Base-by-base conservation (phyloP, 176 grass and related monocot genomes). In the Oryza brachyantha region DNA sequence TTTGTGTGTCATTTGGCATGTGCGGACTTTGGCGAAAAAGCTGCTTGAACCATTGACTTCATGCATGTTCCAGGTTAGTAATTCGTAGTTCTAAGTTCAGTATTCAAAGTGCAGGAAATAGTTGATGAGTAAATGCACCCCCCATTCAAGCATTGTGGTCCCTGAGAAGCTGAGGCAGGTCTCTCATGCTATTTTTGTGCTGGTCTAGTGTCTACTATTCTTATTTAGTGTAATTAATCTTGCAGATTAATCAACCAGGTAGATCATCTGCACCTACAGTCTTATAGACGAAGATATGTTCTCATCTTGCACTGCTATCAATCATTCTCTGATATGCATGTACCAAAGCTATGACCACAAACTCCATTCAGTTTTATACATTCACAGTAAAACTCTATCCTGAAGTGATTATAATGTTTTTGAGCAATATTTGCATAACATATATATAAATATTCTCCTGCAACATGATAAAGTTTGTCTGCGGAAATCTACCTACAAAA, bases 31-130 rank as follows among this genome's bases (percentile, higher is more conserved):
- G n/a, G 14, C 62, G 78, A 59, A 19, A 67, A 21, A 55, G 71
- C 14, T 64, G 21, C 61, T 48, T 75, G 28, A 29, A 55, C 9
- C 25, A 29, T 69, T 74, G 61, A 37, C 28, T 25, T 68, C 39
- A 24, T 86, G 62, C 59, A 14, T 72, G 46, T 43, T 43, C 21
- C 70, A 83, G 94, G 61, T 40, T 76, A 74, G 82, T 84, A 77
- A 87, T 88, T 71, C 85, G 80, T 78, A 90, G 88, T 60, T 90
- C 58, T 29, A 88, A 72, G 22, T 88, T 91, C 75, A 76, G 72
- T 82, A 73, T 70, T 78, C 66, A 74, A 90, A 90, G n/a, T 73
- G 87, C 68, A 82, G 70, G 24, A 82, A 86, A 10, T 86, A 85
- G 40, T 93, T 83, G 35, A 73, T 79, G 28, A 81, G 82, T 39